Percentiles rank a stretch among this genome's conserved stretches.
Conservation (phyloP, 352 stramenopile species). For the Hyphochytrium catenoides region DNA sequence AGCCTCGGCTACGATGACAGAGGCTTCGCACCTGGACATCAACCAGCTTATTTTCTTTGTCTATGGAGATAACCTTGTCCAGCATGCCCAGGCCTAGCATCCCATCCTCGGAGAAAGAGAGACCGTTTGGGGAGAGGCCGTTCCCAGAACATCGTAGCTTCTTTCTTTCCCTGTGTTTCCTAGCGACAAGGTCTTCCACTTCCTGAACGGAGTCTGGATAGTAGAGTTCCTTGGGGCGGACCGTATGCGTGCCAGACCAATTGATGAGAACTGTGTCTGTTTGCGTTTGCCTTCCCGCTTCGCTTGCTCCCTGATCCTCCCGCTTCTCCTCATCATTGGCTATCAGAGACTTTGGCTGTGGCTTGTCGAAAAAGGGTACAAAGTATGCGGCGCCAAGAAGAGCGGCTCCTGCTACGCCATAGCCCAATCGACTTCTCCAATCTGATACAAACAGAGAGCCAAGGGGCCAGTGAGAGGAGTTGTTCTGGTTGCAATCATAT, state of each 20-base stretch:
- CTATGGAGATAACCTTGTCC: slow-evolving; percentile 69
- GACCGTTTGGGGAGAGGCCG: slow-evolving; percentile 84
- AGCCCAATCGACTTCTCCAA: no score
- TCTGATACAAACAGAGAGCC: no score
- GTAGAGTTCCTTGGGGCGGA: slow-evolving; percentile 29
- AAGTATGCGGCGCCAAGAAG: no score
- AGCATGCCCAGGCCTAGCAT: slow-evolving; percentile 79
- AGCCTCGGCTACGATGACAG: slow-evolving; percentile 42
- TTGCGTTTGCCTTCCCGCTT: no score
- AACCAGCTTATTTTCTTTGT: slow-evolving; percentile 66
- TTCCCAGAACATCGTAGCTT: slow-evolving; percentile 81
- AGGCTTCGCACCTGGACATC: slow-evolving; percentile 61
- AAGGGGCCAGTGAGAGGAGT: no score
- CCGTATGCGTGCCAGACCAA: slow-evolving; percentile 50
- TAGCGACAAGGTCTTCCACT: slow-evolving; percentile 23
- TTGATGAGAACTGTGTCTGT: slow-evolving; percentile 46
- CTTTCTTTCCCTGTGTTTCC: slow-evolving; percentile 30
- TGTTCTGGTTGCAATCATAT: no score
- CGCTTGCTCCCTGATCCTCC: no score
- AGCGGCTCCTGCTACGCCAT: no score
- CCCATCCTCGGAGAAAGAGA: slow-evolving; percentile 61
- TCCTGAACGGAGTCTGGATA: slow-evolving; percentile 36
- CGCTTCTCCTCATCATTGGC: no score
- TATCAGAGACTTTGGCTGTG: no score
- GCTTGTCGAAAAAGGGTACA: no score